Percentiles rank a stretch among this genome's conserved stretches.
Evolutionary conservation across 768 basidiomycete genomes (phyloP).

Genomic region (Tylopilus rubrobrunneus): DNA sequence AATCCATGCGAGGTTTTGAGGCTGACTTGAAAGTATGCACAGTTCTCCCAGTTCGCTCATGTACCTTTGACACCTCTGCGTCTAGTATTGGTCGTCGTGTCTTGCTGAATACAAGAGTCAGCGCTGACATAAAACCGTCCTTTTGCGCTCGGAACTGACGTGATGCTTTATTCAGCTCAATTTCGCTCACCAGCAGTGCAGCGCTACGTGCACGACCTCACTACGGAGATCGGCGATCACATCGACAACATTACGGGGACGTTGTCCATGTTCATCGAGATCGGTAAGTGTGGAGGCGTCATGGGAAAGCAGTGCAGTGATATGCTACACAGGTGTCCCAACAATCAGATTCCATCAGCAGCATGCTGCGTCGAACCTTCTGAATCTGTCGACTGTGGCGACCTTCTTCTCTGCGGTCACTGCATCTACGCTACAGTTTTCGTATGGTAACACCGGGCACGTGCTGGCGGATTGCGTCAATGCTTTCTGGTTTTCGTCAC

Average conservation of each 20-base stretch:
- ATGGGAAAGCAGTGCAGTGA: conserved; percentile 21
- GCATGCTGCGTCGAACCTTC: conserved; percentile 44
- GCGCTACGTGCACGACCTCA: conserved; percentile 52
- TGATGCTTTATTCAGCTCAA: conserved; percentile 34
- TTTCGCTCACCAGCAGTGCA: conserved; percentile 51
- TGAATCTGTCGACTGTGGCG: conserved; percentile 51
- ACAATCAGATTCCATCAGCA: conserved; percentile 54
- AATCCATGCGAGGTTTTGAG: conserved; percentile 47
- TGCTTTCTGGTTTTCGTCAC: conserved; percentile 51
- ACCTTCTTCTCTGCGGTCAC: conserved; percentile 56
- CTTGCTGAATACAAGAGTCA: conserved; percentile 44
- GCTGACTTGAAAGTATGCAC: conserved; percentile 44
- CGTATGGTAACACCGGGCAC: conserved; percentile 33
- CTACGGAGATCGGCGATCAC: conserved; percentile 50
- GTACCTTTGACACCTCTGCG: conserved; percentile 9
- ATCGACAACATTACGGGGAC: conserved; percentile 49
- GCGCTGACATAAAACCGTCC: not conserved
- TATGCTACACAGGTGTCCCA: conserved; percentile 43
- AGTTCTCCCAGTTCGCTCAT: not conserved
- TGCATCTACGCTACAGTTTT: conserved; percentile 48
- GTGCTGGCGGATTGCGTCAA: conserved; percentile 43
- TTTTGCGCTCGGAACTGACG: conserved; percentile 5
- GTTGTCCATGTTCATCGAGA: conserved; percentile 50
- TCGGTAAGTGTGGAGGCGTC: conserved; percentile 37
- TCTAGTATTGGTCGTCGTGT: conserved; percentile 54